Evolutionary conservation across 306 rosid species (phyloP).

Genomic region (Fragaria ananassa): DNA sequence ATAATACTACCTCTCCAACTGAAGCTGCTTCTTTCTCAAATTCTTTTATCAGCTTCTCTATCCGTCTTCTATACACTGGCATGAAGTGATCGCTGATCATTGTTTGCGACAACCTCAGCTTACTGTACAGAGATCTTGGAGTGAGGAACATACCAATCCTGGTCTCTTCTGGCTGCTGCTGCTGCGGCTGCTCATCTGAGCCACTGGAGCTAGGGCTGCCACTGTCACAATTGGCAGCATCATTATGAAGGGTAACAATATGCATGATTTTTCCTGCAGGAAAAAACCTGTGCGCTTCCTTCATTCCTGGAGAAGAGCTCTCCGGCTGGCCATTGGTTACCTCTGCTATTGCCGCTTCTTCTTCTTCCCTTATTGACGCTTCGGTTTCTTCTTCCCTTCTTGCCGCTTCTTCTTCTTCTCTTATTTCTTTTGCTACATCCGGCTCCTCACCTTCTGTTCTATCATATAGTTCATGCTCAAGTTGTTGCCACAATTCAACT

Average conservation of each 20-base stretch:
- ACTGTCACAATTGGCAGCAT: conserved; percentile 33
- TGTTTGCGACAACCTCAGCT: conserved; percentile 77
- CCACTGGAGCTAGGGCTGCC: conserved; percentile 44
- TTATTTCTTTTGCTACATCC: conserved; percentile 48
- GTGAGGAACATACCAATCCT: conserved; percentile 75
- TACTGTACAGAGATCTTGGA: conserved; percentile 75
- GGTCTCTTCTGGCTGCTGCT: conserved; percentile 38
- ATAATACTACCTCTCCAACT: conserved; percentile 31
- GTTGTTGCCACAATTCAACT: conserved; percentile 88
- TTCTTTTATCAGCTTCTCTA: conserved; percentile 71
- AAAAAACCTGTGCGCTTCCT: conserved; percentile 74
- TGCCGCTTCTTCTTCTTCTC: conserved; percentile 11
- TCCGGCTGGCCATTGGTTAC: conserved; percentile 44
- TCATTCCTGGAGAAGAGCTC: conserved; percentile 48
- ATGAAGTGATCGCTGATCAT: conserved; percentile 96
- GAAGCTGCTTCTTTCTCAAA: conserved; percentile 53
- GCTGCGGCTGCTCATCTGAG: conserved; percentile 33
- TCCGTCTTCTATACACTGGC: conserved; percentile 82
- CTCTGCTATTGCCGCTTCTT: conserved; percentile 62
- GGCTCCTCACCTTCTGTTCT: conserved; percentile 44
- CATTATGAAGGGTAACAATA: conserved; percentile 44
- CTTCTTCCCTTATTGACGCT: conserved; percentile 61
- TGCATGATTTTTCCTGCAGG: conserved; percentile 96
- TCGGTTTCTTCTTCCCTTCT: conserved; percentile 16
- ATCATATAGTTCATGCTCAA: conserved; percentile 78